A percentile compares a stretch with the other conserved stretches of the same genome.
phyloP scores from a whole-genome alignment of 768 basidiomycete genomes.

The Pulveroboletus sp. region DNA sequence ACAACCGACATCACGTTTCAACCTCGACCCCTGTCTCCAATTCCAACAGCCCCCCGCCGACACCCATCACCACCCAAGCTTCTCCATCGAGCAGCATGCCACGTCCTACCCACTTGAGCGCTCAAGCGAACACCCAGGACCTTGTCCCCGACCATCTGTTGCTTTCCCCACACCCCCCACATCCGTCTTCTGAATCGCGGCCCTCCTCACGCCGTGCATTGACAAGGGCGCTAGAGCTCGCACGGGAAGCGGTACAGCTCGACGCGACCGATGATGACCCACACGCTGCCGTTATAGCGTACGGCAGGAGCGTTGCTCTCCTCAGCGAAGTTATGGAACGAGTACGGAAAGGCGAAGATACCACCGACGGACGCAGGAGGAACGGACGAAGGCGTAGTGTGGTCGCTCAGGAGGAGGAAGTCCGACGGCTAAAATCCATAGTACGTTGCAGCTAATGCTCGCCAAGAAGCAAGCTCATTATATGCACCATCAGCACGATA shows the following conservation, averaged over 20 bases:
- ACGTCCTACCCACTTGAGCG: slow-evolving; percentile 21
- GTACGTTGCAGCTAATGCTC: slow-evolving; percentile 47
- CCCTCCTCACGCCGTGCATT: slow-evolving; percentile 81
- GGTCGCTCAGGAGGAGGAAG: slow-evolving; percentile 90
- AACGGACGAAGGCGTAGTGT: slow-evolving; percentile 69
- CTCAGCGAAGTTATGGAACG: slow-evolving; percentile 91
- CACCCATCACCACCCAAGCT: slow-evolving; percentile 26
- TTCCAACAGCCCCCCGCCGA: slow-evolving; percentile 27
- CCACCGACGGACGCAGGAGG: slow-evolving; percentile 58
- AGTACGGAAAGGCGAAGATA: slow-evolving; percentile 81
- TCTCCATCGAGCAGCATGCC: slow-evolving; percentile 51
- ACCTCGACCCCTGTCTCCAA: slow-evolving; percentile 22
- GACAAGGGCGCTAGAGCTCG: slow-evolving; percentile 81
- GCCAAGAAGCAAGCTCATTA: slow-evolving; percentile 17
- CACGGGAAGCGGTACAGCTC: slow-evolving; percentile 84
- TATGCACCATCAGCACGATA: slow-evolving; percentile 66
- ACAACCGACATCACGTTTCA: slow-evolving; percentile 41
- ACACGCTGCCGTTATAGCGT: slow-evolving; percentile 83
- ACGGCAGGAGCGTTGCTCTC: slow-evolving; percentile 80
- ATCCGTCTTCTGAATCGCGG: slow-evolving; percentile 43
- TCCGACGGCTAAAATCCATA: slow-evolving; percentile 79
- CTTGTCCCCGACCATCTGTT: slow-evolving; percentile 41
- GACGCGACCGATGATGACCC: slow-evolving; percentile 88
- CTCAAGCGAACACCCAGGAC: slow-evolving; percentile 34
- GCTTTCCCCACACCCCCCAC: slow-evolving; percentile 43